phyloP scores from a whole-genome alignment of 306 rosid genomes.

The Inga oerstediana region DNA sequence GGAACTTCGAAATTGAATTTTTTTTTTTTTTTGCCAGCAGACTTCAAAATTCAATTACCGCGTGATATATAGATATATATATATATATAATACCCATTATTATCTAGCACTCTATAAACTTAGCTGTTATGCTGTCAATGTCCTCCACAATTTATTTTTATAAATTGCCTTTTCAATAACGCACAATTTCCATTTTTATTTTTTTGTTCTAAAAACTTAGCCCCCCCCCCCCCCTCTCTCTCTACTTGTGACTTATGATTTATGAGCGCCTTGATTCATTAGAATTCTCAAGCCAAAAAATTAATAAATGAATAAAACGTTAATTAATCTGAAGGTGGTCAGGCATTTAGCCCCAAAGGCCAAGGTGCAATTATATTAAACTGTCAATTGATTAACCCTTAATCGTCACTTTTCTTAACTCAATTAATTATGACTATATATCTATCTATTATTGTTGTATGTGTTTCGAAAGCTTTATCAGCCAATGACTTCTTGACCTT shows the following conservation, averaged over 20 bases:
- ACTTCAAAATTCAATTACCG: slow-evolving; percentile 11
- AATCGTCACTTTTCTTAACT: background rate
- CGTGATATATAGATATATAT: background rate
- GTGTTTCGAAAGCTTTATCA: background rate
- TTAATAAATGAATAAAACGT: background rate
- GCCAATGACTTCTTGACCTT: background rate
- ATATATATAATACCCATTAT: background rate
- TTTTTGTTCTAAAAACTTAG: background rate
- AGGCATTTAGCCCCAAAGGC: background rate
- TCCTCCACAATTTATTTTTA: slow-evolving; percentile 21
- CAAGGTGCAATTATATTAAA: background rate
- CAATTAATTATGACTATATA: background rate
- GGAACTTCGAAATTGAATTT: slow-evolving; percentile 3
- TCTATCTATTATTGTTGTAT: background rate
- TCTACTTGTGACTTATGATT: background rate
- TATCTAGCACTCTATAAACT: background rate
- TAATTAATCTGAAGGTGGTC: background rate
- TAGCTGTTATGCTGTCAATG: slow-evolving; percentile 16
- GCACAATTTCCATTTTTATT: background rate
- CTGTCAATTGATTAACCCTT: background rate
- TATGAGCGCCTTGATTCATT: slow-evolving; percentile 19
- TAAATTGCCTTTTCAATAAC: background rate
- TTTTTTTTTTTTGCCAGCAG: background rate
- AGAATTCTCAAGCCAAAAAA: background rate
- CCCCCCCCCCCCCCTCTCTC: background rate